phyloP scores from a whole-genome alignment of 495 filamentous ascomycete genomes.

The Aspergillus mulundensis region DNA sequence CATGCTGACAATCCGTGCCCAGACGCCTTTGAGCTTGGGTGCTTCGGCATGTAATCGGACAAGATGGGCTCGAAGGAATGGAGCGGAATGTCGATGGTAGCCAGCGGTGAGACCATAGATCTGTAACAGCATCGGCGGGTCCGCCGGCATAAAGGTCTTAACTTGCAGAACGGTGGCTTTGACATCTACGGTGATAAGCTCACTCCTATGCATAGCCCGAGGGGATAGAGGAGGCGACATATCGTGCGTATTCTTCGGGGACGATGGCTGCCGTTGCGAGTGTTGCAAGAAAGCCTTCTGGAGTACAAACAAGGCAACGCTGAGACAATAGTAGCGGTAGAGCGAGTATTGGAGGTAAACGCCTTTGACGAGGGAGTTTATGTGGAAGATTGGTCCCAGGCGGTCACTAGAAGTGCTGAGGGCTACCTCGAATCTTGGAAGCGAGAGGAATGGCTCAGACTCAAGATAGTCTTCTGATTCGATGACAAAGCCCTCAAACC shows the following conservation, averaged over 20 bases:
- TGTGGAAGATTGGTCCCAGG: slow-evolving; percentile 80
- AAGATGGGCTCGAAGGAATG: slow-evolving; percentile 71
- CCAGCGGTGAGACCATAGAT: slow-evolving; percentile 75
- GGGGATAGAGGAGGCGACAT: slow-evolving; percentile 22
- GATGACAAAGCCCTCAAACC: slow-evolving; percentile 83
- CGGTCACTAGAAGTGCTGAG: slow-evolving; percentile 80
- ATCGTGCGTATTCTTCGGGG: slow-evolving; percentile 2
- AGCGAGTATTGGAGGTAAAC: slow-evolving; percentile 86
- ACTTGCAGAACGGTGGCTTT: slow-evolving; percentile 76
- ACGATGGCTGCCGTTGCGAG: slow-evolving; percentile 7
- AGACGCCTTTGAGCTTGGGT: slow-evolving; percentile 72
- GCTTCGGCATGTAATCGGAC: slow-evolving; percentile 81
- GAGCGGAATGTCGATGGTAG: slow-evolving; percentile 77
- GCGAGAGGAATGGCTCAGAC: slow-evolving; percentile 75
- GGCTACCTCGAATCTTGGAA: slow-evolving; percentile 83
- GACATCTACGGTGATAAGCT: slow-evolving; percentile 77
- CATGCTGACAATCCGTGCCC: slow-evolving; percentile 80
- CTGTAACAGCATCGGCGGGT: slow-evolving; percentile 88
- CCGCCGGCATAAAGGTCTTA: slow-evolving; percentile 80
- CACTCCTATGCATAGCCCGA: slow-evolving; percentile 40
- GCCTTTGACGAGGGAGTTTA: slow-evolving; percentile 75
- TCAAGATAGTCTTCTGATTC: slow-evolving; percentile 83
- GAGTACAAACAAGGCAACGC: slow-evolving; percentile 73
- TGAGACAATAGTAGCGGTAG: slow-evolving; percentile 88
- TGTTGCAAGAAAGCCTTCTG: slow-evolving; percentile 65